phyloP scores from a whole-genome alignment of 2,329 filamentous ascomycete species.

The Fusarium siculi region DNA sequence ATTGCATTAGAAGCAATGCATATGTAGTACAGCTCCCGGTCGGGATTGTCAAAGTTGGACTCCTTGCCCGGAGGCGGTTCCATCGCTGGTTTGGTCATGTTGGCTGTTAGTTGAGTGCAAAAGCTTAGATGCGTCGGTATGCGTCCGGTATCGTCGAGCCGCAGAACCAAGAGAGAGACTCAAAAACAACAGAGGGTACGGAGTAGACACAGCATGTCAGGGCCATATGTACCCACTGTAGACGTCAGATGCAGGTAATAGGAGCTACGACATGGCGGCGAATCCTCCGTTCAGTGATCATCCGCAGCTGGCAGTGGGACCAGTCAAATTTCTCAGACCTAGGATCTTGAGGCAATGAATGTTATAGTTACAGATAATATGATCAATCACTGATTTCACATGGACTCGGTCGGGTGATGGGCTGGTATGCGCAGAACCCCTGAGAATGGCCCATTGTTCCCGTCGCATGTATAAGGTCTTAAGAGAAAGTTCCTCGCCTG shows the following conservation, averaged over 20 bases:
- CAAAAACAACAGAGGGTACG: neutral
- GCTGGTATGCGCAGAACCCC: neutral
- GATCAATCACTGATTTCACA: neutral
- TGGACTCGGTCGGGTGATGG: neutral
- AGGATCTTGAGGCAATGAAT: neutral
- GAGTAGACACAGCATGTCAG: neutral
- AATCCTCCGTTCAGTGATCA: neutral
- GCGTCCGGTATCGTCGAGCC: neutral
- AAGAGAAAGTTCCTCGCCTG: neutral
- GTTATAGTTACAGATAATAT: neutral
- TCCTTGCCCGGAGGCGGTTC: constrained; percentile 17
- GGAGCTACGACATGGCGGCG: neutral
- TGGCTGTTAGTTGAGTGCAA: neutral
- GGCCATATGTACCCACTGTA: neutral
- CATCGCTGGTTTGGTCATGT: constrained; percentile 24
- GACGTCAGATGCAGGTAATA: neutral
- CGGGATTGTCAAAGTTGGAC: constrained; percentile 21
- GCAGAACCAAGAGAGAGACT: neutral
- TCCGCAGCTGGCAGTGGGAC: neutral
- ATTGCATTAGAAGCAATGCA: constrained; percentile 17
- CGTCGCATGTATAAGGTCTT: neutral
- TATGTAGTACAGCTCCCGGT: constrained; percentile 27
- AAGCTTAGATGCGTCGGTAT: neutral
- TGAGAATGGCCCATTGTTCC: neutral
- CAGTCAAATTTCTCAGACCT: neutral